These are phyloP conservation scores for Rhynchospora tenuis DNA, from an alignment of 176 grass and related monocot species.

Conservation along the genomic window DNA sequence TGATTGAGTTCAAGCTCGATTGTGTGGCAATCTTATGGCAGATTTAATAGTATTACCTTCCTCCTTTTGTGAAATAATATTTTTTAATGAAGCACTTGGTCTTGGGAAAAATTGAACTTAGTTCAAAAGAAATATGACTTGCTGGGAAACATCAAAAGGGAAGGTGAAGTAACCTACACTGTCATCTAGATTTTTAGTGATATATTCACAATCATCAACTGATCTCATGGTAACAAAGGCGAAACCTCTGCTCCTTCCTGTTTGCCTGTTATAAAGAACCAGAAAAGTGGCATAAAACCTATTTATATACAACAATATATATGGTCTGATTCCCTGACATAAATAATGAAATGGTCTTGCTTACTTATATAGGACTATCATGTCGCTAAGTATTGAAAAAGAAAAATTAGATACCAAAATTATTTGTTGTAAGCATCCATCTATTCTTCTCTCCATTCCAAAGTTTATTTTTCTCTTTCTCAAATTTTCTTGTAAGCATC, in stretches of 20 bases:
- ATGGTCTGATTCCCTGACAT: constrained; percentile 5
- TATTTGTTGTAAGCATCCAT: not conserved
- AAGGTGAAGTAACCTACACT: constrained; percentile 34
- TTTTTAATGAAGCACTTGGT: not conserved
- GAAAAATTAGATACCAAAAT: not conserved
- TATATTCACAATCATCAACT: constrained; percentile 56
- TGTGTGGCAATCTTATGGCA: not conserved
- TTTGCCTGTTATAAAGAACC: constrained; percentile 77
- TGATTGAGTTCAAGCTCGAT: not conserved
- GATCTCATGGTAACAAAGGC: constrained; percentile 95
- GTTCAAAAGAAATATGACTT: not conserved
- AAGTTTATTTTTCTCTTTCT: not conserved
- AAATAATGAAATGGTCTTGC: not conserved
- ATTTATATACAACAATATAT: not conserved
- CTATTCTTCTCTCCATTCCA: not conserved
- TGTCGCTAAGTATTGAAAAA: not conserved
- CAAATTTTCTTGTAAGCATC: too few species aligned
- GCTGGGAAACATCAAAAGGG: not conserved
- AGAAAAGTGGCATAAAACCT: constrained; percentile 15
- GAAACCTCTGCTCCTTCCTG: constrained; percentile 89
- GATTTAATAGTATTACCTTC: not conserved
- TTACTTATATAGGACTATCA: not conserved
- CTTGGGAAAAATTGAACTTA: not conserved
- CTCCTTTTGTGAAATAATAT: not conserved
- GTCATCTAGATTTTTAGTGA: constrained; percentile 76